A percentile compares a stretch with the other conserved stretches of the same genome.
These are phyloP conservation scores for Fomitiporia mediterranea DNA, from an alignment of 1,284 basidiomycete species.

Conservation along the genomic window DNA sequence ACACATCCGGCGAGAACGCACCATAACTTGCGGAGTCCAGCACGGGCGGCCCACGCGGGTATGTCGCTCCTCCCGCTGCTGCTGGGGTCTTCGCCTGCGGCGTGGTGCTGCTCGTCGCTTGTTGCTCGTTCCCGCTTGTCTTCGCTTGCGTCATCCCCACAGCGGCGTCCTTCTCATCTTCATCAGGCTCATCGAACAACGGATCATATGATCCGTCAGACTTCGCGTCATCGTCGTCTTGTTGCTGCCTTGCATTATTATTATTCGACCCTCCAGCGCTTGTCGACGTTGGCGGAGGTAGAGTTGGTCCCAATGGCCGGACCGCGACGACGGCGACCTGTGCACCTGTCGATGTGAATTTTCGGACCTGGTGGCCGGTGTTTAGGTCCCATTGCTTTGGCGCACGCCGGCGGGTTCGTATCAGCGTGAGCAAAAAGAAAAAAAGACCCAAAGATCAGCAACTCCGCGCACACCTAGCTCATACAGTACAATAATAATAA, in stretches of 20 bases:
- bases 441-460: background rate
- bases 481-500: no score
- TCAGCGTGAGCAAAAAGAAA: background rate
- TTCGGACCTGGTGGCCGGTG: constrained; percentile 77
- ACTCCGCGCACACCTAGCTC: background rate
- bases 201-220: constrained; percentile 78
- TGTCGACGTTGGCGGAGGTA: constrained; percentile 29
- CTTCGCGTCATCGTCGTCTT: constrained; percentile 57
- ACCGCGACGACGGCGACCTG: constrained; percentile 84
- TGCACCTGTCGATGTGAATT: constrained; percentile 79
- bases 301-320: constrained; percentile 53
- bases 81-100: constrained; percentile 2
- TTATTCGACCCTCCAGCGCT: constrained; percentile 17
- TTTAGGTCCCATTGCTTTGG: constrained; percentile 96
- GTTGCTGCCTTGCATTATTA: constrained; percentile 19
- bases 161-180: constrained; percentile 29
- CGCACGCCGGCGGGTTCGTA: background rate
- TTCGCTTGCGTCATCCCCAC: constrained; percentile 3
- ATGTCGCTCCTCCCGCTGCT: constrained; percentile 27
- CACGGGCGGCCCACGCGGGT: constrained; percentile 69
- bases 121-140: background rate
- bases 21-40: constrained; percentile 58
- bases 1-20: constrained; percentile 74
- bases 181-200: constrained; percentile 72
- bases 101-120: background rate